Conservation (phyloP, 2,329 filamentous ascomycete species). For the Neodidymelliopsis sp. region DNA sequence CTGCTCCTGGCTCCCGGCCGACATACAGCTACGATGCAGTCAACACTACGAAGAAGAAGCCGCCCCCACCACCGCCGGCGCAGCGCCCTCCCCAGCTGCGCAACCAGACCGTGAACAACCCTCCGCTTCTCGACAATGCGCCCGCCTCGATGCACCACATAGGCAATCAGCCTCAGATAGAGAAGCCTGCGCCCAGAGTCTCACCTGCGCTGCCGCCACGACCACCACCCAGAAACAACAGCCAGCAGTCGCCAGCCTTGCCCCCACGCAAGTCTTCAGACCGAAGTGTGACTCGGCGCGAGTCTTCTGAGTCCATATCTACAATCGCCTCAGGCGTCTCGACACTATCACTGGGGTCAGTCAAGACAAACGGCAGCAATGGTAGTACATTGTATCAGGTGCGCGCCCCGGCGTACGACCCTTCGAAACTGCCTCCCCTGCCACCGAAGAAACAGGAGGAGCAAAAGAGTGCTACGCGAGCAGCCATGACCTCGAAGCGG, state of each 20-base stretch:
- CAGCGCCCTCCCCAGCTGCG: constrained; percentile 45
- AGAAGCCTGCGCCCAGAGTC: constrained; percentile 26
- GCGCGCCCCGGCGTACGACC: constrained; percentile 65
- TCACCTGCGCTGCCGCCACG: constrained; percentile 46
- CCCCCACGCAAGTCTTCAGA: constrained; percentile 56
- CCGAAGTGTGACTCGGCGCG: constrained; percentile 41
- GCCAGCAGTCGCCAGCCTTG: constrained; percentile 51
- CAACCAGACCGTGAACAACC: constrained; percentile 51
- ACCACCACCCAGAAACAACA: constrained; percentile 59
- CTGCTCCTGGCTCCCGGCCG: constrained; percentile 45
- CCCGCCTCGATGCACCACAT: constrained; percentile 41
- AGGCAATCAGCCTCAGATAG: constrained; percentile 49
- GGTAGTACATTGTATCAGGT: constrained; percentile 49
- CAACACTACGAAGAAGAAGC: constrained; percentile 43
- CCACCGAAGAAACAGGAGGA: constrained; percentile 59
- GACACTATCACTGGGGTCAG: constrained; percentile 59
- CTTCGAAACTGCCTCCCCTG: constrained; percentile 61
- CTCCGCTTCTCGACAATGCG: constrained; percentile 48
- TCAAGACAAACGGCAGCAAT: constrained; percentile 50
- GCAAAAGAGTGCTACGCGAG: constrained; percentile 46
- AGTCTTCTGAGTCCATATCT: constrained; percentile 58
- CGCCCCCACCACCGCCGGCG: constrained; percentile 49
- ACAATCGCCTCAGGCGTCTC: constrained; percentile 58
- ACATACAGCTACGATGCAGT: constrained; percentile 47
- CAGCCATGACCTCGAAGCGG: constrained; percentile 47